These are phyloP conservation scores for Xylariaceae sp. DNA, from an alignment of 2,329 filamentous ascomycete species.

Conservation along the genomic window DNA sequence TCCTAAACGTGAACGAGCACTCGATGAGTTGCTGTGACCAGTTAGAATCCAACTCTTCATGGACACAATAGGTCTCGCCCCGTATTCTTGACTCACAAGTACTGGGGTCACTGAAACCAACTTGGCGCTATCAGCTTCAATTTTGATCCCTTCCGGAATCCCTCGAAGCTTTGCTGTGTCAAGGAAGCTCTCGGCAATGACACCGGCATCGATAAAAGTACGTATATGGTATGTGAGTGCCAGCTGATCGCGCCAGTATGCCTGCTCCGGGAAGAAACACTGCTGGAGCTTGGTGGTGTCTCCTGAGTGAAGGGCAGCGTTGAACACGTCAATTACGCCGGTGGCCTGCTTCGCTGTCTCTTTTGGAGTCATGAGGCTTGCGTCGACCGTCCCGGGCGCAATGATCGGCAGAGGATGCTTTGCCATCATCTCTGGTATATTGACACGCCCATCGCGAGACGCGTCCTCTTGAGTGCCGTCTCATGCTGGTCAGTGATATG, in stretches of 20 bases:
- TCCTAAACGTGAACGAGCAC: not conserved
- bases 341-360: not conserved
- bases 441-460: no score
- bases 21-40: no score
- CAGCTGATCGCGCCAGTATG: constrained; percentile 33
- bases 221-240: constrained; percentile 34
- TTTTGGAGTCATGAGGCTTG: not conserved
- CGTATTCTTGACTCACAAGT: no score
- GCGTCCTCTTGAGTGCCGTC: no score
- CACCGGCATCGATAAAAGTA: constrained; percentile 21
- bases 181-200: constrained; percentile 23
- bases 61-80: no score
- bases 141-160: not conserved
- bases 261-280: constrained; percentile 28
- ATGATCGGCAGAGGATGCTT: constrained; percentile 5
- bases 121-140: not conserved
- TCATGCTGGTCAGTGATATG: no score
- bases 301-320: constrained; percentile 11
- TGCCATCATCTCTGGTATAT: no score
- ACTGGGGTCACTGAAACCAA: no score
- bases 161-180: constrained; percentile 9
- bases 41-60: no score
- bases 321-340: constrained; percentile 11
- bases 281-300: constrained; percentile 17
- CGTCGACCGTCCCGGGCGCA: constrained; percentile 2